phyloP scores from a whole-genome alignment of 305 asterid species.

The Nicotiana rustica region DNA sequence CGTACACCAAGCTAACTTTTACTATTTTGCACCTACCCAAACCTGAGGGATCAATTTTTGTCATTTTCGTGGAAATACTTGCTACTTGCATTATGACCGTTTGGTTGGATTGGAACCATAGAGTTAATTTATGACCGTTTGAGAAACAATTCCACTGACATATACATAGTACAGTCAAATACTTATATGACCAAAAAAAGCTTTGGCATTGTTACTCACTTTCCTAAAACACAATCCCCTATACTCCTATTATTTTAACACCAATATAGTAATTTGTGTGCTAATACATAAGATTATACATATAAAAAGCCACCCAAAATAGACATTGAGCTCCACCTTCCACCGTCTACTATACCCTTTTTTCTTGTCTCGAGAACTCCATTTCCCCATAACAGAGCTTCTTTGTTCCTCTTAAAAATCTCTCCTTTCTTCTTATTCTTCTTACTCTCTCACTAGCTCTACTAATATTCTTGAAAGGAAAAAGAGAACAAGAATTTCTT shows the following conservation, averaged over 20 bases:
- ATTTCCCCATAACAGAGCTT: neutral
- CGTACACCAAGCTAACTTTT: too few species aligned
- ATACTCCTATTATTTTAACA: neutral
- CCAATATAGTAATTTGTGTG: neutral
- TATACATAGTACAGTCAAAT: conserved; percentile 1
- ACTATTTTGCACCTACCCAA: too few species aligned
- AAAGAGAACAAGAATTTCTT: neutral
- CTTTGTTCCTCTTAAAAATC: neutral
- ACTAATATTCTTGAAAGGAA: neutral
- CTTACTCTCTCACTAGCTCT: neutral
- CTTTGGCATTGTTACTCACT: conserved; percentile 31
- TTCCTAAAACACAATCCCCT: conserved; percentile 26
- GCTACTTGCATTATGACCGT: neutral
- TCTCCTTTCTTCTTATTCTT: neutral
- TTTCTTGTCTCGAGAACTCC: conserved; percentile 37
- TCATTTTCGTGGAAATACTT: too few species aligned
- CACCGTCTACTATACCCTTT: conserved; percentile 7
- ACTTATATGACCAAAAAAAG: conserved; percentile 3
- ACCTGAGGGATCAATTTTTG: too few species aligned
- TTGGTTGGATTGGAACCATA: conserved; percentile 1
- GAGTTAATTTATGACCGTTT: conserved; percentile 34
- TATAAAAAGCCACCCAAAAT: conserved; percentile 36
- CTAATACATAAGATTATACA: neutral
- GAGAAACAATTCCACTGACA: conserved; percentile 29
- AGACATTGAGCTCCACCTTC: conserved; percentile 29